These are phyloP conservation scores for Candida insectorum DNA, from an alignment of 805 yeast genomes.

Conservation along the genomic window DNA sequence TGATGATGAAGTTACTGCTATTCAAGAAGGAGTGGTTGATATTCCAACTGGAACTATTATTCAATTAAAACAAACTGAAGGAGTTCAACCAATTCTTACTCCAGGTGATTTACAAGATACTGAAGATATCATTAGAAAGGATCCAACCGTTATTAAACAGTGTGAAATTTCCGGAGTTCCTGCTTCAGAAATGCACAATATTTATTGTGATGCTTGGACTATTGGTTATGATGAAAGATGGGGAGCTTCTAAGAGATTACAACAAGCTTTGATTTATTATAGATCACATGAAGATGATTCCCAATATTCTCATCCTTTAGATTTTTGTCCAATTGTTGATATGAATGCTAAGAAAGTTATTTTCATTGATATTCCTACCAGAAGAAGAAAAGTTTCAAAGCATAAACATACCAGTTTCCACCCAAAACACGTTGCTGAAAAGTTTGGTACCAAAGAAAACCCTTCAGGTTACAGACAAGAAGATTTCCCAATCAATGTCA, in stretches of 20 bases:
- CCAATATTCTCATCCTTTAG: constrained; percentile 71
- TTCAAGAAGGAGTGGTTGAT: constrained; percentile 70
- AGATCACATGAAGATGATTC: constrained; percentile 75
- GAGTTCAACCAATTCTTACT: constrained; percentile 73
- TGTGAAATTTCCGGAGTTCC: constrained; percentile 70
- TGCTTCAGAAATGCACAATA: constrained; percentile 53
- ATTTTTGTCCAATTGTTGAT: constrained; percentile 80
- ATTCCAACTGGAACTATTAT: constrained; percentile 46
- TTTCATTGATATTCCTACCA: constrained; percentile 70
- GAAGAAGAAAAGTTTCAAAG: constrained; percentile 69
- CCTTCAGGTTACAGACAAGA: constrained; percentile 56
- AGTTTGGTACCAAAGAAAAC: constrained; percentile 49
- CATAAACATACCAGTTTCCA: constrained; percentile 69
- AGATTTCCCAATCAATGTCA: constrained; percentile 62
- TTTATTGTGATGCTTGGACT: constrained; percentile 68
- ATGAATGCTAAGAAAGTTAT: constrained; percentile 66
- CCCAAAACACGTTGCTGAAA: constrained; percentile 58
- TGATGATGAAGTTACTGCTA: constrained; percentile 55
- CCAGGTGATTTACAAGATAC: constrained; percentile 61
- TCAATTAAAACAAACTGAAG: constrained; percentile 47
- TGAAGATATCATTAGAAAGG: constrained; percentile 64
- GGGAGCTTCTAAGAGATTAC: constrained; percentile 72
- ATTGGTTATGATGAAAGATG: constrained; percentile 74
- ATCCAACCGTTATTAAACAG: constrained; percentile 70
- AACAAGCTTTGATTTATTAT: constrained; percentile 79